Evolutionary conservation across 768 basidiomycete genomes (phyloP), one percentile per base, ranked within the genome.

Genomic region (Mycena rosella): DNA sequence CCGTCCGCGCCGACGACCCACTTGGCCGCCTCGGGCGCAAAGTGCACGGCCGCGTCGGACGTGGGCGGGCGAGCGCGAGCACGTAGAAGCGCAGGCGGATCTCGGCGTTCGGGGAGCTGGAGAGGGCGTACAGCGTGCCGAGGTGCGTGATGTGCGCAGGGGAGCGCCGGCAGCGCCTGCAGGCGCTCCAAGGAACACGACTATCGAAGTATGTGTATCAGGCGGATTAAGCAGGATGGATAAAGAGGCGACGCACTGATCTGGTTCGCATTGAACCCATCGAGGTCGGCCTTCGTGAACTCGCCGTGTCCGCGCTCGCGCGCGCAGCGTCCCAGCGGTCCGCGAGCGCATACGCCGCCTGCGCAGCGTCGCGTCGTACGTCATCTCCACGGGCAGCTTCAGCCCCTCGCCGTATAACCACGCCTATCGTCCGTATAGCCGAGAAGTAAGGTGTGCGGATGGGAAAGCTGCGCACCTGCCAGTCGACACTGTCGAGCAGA

Each of bases 381-480:
- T 45, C 58, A 60, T 66, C 51, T 89, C 83, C 77, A 89, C 92
- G 1, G 94, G 94, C 20, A 97, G 86, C 65, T 86, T 82, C 3
- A 84, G 68, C 2, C 95, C 94, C 76, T 93, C 89, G 36, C 95
- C 96, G 70, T 91, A 87, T 27, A 97, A 77, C 96, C 96, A 97
- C 14, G 86, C 88, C 91, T 92, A 30, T 10, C n/a, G 17, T 40
- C 32, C 1, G 20, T 17, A 0, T 11, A 44, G 34, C 7, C 22
- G 27, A 11, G 27, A 10, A 27, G 7, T 13, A 6, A 24, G 6
- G 17, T 17, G 18, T n/a, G 11, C 1, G 34, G 1, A 44, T n/a
- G 14, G 27, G 5, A 27, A 29, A 2, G 20, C n/a, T 15, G 78
- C 89, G 70, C 71, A 92, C 94, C 74, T 95, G 78, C 92, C 94